A percentile compares a stretch with the other conserved stretches of the same genome.
Conservation (phyloP, 2,329 filamentous ascomycete species). For the Hypoxylon sp. region DNA sequence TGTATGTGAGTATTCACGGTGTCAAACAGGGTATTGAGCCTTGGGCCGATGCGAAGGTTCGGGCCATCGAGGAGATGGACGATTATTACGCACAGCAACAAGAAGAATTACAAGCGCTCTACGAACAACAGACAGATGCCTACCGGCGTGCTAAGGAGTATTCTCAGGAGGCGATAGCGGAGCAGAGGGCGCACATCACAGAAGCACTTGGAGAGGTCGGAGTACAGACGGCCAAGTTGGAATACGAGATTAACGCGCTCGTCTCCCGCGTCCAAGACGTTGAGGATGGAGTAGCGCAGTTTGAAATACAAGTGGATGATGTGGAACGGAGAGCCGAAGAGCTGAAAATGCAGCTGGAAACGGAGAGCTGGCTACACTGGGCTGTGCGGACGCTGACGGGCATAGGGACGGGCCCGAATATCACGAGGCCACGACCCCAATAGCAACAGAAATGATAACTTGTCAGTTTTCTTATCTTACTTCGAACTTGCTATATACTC, state of each 20-base stretch:
- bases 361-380: constrained; percentile 76
- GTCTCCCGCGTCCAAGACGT: constrained; percentile 87
- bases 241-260: constrained; percentile 91
- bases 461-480: neutral
- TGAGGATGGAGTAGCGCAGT: constrained; percentile 84
- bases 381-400: constrained; percentile 73
- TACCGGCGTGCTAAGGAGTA: constrained; percentile 77
- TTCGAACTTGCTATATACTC: constrained; percentile 5
- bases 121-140: constrained; percentile 78
- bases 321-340: constrained; percentile 76
- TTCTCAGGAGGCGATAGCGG: constrained; percentile 77
- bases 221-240: constrained; percentile 84
- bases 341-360: constrained; percentile 73
- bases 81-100: constrained; percentile 73
- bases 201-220: constrained; percentile 85
- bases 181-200: constrained; percentile 77
- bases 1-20: constrained; percentile 67
- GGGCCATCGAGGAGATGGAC: constrained; percentile 71
- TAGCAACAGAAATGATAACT: constrained; percentile 3
- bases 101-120: constrained; percentile 75
- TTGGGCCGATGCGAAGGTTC: constrained; percentile 74
- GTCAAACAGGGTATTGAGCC: constrained; percentile 69
- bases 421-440: constrained; percentile 57
- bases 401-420: constrained; percentile 72
- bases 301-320: constrained; percentile 82